Percentiles rank a stretch among this genome's conserved stretches.
Evolutionary conservation across 2,329 filamentous ascomycete genomes (phyloP).

Genomic region (Spiromastix sp.): DNA sequence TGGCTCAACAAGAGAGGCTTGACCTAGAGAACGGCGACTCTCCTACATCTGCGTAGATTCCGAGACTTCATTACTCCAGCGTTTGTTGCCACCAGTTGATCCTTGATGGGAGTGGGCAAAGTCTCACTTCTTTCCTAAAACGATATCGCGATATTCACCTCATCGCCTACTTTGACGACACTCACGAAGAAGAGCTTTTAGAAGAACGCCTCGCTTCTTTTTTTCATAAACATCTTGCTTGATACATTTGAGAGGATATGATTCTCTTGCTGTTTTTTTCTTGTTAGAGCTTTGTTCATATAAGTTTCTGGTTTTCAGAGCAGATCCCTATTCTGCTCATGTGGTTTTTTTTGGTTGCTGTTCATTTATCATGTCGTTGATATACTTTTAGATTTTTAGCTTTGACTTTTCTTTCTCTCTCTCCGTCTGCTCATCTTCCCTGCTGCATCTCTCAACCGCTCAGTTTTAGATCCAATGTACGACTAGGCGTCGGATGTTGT

Average conservation of each 20-base stretch:
- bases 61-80: background rate
- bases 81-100: background rate
- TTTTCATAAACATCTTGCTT: background rate
- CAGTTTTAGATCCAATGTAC: too few relatives aligned
- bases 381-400: too few relatives aligned
- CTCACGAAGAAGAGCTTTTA: background rate
- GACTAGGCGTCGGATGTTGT: too few relatives aligned
- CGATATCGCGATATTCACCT: background rate
- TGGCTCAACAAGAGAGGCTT: slow-evolving; percentile 84
- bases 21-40: slow-evolving; percentile 35
- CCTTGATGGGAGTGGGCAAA: background rate
- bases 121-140: background rate
- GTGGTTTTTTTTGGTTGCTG: too few relatives aligned
- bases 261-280: background rate
- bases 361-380: too few relatives aligned
- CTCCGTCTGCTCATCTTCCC: too few relatives aligned
- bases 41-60: slow-evolving; percentile 8
- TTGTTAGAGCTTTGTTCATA: background rate
- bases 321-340: too few relatives aligned
- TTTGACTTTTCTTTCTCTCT: too few relatives aligned
- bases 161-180: background rate
- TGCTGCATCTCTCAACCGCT: background rate
- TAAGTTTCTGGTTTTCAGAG: background rate
- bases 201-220: background rate
- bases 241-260: background rate